Base-by-base conservation (phyloP, 768 basidiomycete genomes). In the Mrakia hoshinonis region DNA sequence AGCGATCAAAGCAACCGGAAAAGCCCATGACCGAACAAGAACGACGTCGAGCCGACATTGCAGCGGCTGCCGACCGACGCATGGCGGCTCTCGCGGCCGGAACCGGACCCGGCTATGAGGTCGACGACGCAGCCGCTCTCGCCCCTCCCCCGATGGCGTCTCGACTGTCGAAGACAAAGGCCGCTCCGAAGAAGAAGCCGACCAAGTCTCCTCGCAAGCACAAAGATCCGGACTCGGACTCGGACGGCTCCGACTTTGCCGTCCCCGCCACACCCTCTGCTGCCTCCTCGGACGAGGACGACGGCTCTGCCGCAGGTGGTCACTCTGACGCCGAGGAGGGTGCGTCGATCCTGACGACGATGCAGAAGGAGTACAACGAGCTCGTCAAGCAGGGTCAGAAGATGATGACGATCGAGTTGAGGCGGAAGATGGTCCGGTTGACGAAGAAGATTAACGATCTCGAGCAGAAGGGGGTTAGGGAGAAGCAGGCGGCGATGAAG, bases 401-500 rank as follows among this genome's bases (percentile, higher is more conserved):
- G 43, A n/a, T 26, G 36, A 29, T 29, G 65, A 65, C 52, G 18
- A 34, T 38, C 10, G 26, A 39, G n/a, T 46, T 65, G 31, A 67
- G 46, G 55, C n/a, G 60, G 26, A 11, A 38, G 67, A 12, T 68
- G 13, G 4, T 7, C n/a, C 39, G 38, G 43, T 22, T 68, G 43
- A 36, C 38, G 36, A 73, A 58, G 72, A 54, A 39, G 48, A 73
- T 73, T 47, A 54, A 38, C 12, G 49, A 61, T 20, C 62, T 68
- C 61, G 74, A 72, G 60, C 65, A 70, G 55, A 48, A 24, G 65
- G 12, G 24, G 11, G 58, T 67, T 67, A 61, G 24, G 66, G n/a
- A 70, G 18, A 52, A 66, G 73, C 54, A 71, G 39, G 69, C 77
- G 64, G 84, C 88, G 77, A 77, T 76, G 60, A 82, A 78, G 51